Evolutionary conservation across 257 asterid genomes (phyloP).

Genomic region (Lantana camara): DNA sequence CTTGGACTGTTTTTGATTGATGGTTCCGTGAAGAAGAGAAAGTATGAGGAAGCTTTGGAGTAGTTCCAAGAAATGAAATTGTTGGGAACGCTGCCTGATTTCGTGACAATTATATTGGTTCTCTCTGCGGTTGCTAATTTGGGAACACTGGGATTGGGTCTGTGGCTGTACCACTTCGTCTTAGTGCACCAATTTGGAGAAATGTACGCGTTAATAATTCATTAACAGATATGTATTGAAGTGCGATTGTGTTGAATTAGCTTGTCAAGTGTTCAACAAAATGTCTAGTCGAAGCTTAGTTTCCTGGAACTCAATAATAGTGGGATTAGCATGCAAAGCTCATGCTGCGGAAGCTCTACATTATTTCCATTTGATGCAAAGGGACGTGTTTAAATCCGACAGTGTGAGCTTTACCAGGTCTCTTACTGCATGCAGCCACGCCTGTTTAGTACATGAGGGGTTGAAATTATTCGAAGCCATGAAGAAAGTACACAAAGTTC

Average conservation of each 20-base stretch:
- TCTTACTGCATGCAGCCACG: slow-evolving; percentile 84
- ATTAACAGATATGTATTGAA: slow-evolving; percentile 72
- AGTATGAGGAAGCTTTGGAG: slow-evolving; percentile 54
- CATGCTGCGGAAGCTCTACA: slow-evolving; percentile 54
- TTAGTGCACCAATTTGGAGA: slow-evolving; percentile 33
- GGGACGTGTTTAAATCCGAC: slow-evolving; percentile 56
- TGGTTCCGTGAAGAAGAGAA: slow-evolving; percentile 66
- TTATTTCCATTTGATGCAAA: slow-evolving; percentile 52
- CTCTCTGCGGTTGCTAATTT: slow-evolving; percentile 73
- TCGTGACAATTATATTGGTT: slow-evolving; percentile 55
- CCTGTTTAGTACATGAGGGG: slow-evolving; percentile 61
- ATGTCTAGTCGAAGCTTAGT: slow-evolving; percentile 63
- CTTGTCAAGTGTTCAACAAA: slow-evolving; percentile 55
- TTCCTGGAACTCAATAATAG: slow-evolving; percentile 80
- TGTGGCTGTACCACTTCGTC: slow-evolving; percentile 65
- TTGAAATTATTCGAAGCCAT: slow-evolving; percentile 49
- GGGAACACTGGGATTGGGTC: slow-evolving; percentile 70
- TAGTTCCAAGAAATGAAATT: slow-evolving; percentile 77
- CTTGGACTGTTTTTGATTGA: slow-evolving; percentile 78
- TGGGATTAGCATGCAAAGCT: slow-evolving; percentile 72
- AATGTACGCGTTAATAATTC: slow-evolving; percentile 59
- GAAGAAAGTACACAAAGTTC: slow-evolving; percentile 46
- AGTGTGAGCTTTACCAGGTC: slow-evolving; percentile 83
- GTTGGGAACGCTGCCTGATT: slow-evolving; percentile 59
- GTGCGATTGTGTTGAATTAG: slow-evolving; percentile 74